Conservation (phyloP, 495 filamentous ascomycete genomes). For the Rostrohypoxylon terebratum region DNA sequence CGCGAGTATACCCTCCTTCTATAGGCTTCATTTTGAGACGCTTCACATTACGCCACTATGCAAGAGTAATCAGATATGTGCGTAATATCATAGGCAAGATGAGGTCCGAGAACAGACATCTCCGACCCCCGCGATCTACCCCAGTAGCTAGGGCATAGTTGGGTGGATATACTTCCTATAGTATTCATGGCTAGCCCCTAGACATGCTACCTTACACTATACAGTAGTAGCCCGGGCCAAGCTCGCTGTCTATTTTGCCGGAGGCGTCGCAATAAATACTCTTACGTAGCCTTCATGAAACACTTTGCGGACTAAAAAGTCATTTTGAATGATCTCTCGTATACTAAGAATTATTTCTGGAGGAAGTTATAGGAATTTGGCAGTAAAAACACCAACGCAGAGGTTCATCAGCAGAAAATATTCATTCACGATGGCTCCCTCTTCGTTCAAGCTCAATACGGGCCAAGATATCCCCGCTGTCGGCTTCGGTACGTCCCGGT, state of each 20-base stretch:
- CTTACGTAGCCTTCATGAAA: constrained; percentile 19
- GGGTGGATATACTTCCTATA: background rate
- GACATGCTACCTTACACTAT: constrained; percentile 25
- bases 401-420: background rate
- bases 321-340: constrained; percentile 12
- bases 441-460: constrained; percentile 78
- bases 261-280: constrained; percentile 36
- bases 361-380: background rate
- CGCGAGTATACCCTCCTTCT: constrained; percentile 4
- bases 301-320: constrained; percentile 11
- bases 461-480: constrained; percentile 80
- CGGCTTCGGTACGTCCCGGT: constrained; percentile 69
- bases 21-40: background rate
- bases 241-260: constrained; percentile 48
- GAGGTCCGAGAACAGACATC: background rate
- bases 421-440: constrained; percentile 58
- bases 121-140: constrained; percentile 12
- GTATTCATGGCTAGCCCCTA: constrained; percentile 18
- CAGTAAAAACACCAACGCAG: background rate
- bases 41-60: background rate
- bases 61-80: background rate
- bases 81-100: background rate
- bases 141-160: constrained; percentile 9
- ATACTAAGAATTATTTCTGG: background rate
- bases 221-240: constrained; percentile 1